phyloP scores from a whole-genome alignment of 306 rosid species.

The Canavalia gladiata region DNA sequence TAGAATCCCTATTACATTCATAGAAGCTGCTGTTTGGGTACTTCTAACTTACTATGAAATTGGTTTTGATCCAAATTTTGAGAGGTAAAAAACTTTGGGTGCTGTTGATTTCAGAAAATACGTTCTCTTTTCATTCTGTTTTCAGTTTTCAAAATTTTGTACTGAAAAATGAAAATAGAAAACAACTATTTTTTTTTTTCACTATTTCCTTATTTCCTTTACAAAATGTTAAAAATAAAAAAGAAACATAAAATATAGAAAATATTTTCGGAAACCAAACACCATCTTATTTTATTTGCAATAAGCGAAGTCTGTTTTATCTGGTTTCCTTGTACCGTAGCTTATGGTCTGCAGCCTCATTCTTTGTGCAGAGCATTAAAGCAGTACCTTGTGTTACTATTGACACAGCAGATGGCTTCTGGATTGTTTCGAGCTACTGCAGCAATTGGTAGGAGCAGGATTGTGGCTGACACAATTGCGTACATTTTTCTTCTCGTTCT shows the following conservation, averaged over 20 bases:
- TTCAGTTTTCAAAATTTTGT: too few species aligned
- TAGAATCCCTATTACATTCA: constrained; percentile 52
- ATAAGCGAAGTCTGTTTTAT: not conserved
- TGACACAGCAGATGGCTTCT: constrained; percentile 62
- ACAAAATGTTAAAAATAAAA: too few species aligned
- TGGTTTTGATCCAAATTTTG: constrained; percentile 67
- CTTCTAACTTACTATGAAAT: constrained; percentile 62
- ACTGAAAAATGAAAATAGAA: too few species aligned
- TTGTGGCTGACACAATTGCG: constrained; percentile 57
- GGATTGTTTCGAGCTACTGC: constrained; percentile 63
- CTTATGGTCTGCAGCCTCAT: constrained; percentile 13
- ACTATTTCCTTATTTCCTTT: too few species aligned
- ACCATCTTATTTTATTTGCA: not conserved
- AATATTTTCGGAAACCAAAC: too few species aligned
- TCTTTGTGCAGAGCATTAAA: constrained; percentile 54
- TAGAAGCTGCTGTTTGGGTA: constrained; percentile 67
- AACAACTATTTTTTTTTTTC: too few species aligned
- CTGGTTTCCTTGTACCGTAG: constrained; percentile 12
- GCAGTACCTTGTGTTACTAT: constrained; percentile 53
- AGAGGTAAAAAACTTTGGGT: constrained; percentile 50
- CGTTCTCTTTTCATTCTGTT: too few species aligned
- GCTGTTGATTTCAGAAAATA: too few species aligned
- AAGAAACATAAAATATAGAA: too few species aligned
- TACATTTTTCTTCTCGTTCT: constrained; percentile 48
- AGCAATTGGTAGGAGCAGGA: constrained; percentile 58